Evolutionary conservation across 345 rosid genomes (phyloP).

Genomic region (Cardamine resedifolia): DNA sequence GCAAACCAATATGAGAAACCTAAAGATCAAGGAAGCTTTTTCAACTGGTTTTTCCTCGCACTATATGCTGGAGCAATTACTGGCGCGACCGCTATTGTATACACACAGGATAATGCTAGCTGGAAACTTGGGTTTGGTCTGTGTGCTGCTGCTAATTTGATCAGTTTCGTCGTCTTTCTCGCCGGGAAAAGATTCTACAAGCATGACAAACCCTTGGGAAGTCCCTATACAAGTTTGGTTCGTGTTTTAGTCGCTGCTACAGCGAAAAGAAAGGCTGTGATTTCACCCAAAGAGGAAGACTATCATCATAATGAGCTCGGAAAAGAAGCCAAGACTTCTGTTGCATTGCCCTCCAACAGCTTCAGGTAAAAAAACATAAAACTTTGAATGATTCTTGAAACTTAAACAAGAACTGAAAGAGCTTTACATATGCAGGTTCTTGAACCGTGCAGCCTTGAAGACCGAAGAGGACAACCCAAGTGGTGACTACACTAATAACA

Average conservation of each 20-base stretch:
- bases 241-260: slow-evolving; percentile 48
- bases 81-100: slow-evolving; percentile 41
- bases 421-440: slow-evolving; percentile 9
- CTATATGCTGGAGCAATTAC: slow-evolving; percentile 24
- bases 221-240: slow-evolving; percentile 46
- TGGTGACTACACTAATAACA: slow-evolving; percentile 36
- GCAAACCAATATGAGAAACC: slow-evolving; percentile 50
- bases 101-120: slow-evolving; percentile 46
- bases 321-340: neutral
- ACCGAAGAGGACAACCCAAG: slow-evolving; percentile 36
- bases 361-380: slow-evolving; percentile 39
- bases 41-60: slow-evolving; percentile 50
- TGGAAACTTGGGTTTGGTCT: slow-evolving; percentile 58
- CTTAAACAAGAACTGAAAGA: neutral
- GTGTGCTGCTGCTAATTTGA: slow-evolving; percentile 31
- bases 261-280: slow-evolving; percentile 38
- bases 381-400: neutral
- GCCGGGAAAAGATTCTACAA: slow-evolving; percentile 43
- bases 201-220: slow-evolving; percentile 44
- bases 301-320: slow-evolving; percentile 36
- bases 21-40: slow-evolving; percentile 45
- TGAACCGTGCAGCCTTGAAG: slow-evolving; percentile 37
- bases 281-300: slow-evolving; percentile 37
- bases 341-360: slow-evolving; percentile 28
- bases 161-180: slow-evolving; percentile 41